A percentile compares a stretch with the other conserved stretches of the same genome.
Evolutionary conservation across 2,329 filamentous ascomycete species (phyloP).

Genomic region (Trichophyton rubrum): DNA sequence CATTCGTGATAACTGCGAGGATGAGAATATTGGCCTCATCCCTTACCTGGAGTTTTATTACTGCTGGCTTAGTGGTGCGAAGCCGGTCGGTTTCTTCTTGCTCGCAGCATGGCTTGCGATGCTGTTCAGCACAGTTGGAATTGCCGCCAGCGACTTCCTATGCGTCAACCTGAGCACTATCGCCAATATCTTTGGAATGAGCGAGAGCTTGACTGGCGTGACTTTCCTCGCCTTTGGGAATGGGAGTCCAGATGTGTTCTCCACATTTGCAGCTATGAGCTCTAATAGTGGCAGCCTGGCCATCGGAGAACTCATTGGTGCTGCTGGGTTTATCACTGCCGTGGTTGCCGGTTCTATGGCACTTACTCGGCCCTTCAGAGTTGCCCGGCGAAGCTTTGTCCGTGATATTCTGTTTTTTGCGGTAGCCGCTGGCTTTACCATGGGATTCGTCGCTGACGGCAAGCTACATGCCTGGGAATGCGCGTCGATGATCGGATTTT

Average conservation of each 20-base stretch:
- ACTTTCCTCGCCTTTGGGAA: conserved; percentile 96
- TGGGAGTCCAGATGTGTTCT: conserved; percentile 95
- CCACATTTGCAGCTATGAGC: conserved; percentile 94
- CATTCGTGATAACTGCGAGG: conserved; percentile 65
- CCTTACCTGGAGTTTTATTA: conserved; percentile 88
- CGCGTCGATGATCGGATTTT: conserved; percentile 77
- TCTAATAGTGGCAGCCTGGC: conserved; percentile 96
- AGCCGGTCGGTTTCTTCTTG: conserved; percentile 65
- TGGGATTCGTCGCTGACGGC: conserved; percentile 77
- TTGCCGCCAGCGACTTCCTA: conserved; percentile 96
- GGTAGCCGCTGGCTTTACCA: conserved; percentile 70
- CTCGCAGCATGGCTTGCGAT: conserved; percentile 73
- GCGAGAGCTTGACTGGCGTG: conserved; percentile 89
- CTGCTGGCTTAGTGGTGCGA: conserved; percentile 56
- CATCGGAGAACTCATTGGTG: conserved; percentile 86
- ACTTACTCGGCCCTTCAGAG: conserved; percentile 84
- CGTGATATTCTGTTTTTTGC: conserved; percentile 90
- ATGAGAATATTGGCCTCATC: conserved; percentile 80
- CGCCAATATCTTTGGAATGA: conserved; percentile 75
- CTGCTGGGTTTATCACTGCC: conserved; percentile 88
- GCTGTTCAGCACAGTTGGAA: conserved; percentile 92
- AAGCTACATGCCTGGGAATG: conserved; percentile 81
- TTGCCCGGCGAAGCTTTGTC: conserved; percentile 78
- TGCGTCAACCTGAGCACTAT: conserved; percentile 95
- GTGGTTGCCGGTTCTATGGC: conserved; percentile 97